Conservation (phyloP, 139 green algal species). For the Chlamydomonas sphaeroides region DNA sequence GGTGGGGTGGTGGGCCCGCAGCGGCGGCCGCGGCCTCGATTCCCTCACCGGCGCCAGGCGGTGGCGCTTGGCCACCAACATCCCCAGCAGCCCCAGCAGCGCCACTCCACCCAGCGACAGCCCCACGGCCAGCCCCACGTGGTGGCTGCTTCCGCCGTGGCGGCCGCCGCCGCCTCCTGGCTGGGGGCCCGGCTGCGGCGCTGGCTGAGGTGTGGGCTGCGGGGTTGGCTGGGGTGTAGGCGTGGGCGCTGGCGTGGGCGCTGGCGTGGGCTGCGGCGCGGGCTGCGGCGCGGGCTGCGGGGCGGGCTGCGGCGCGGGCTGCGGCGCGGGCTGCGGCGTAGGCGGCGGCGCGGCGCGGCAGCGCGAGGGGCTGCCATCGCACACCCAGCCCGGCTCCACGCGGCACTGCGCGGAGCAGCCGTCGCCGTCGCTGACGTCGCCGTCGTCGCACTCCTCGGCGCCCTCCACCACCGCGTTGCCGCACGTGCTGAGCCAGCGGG, state of each 20-base stretch:
- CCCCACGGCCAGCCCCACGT: not conserved
- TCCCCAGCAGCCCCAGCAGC: slow-evolving; percentile 3
- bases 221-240: not conserved
- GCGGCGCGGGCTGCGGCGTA: not conserved
- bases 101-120: slow-evolving; percentile 30
- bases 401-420: slow-evolving; percentile 79
- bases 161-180: not conserved
- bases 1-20: too few species aligned
- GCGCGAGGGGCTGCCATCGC: slow-evolving; percentile 49
- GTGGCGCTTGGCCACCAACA: too few species aligned
- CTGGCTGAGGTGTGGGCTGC: not conserved
- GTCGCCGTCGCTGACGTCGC: slow-evolving; percentile 68
- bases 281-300: not conserved
- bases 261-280: not conserved
- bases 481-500: slow-evolving; percentile 77
- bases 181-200: not conserved
- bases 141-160: not conserved
- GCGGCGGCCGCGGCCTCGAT: too few species aligned
- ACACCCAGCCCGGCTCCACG: slow-evolving; percentile 65
- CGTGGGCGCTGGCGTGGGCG: not conserved
- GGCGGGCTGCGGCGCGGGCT: not conserved
- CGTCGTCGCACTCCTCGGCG: slow-evolving; percentile 87
- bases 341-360: slow-evolving; percentile 26
- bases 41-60: too few species aligned
- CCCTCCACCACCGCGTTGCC: slow-evolving; percentile 88